phyloP scores from a whole-genome alignment of 139 green algal species.

The Chlorella sp. region DNA sequence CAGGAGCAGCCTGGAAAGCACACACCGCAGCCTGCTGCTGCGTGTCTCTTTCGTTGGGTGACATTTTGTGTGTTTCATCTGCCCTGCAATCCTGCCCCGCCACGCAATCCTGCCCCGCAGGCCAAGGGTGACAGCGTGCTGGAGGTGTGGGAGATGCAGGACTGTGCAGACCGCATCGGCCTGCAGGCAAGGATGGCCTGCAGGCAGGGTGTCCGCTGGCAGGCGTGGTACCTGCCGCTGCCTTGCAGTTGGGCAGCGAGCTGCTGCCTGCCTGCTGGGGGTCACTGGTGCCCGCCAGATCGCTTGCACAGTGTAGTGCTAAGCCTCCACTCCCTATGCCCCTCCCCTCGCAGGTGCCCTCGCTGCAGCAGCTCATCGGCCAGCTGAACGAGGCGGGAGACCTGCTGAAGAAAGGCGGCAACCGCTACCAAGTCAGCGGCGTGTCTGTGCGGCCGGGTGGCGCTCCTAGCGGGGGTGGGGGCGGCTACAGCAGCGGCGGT shows the following conservation, averaged over 20 bases:
- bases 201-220: background rate
- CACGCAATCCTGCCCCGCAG: constrained; percentile 1
- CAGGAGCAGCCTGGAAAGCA: no score
- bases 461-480: background rate
- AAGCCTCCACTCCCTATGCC: no score
- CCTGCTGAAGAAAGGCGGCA: constrained; percentile 26
- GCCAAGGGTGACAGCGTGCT: constrained; percentile 54
- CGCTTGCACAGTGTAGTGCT: no score
- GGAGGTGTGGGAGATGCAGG: constrained; percentile 28
- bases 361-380: constrained; percentile 68
- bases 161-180: constrained; percentile 65
- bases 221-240: no score
- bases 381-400: constrained; percentile 79
- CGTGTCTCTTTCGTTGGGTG: no score
- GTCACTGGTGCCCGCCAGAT: no score
- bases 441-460: background rate
- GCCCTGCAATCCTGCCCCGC: no score
- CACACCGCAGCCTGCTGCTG: background rate
- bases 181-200: constrained; percentile 66
- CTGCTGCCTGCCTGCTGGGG: no score
- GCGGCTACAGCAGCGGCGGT: background rate
- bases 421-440: constrained; percentile 22
- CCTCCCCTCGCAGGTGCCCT: constrained; percentile 31
- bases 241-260: no score
- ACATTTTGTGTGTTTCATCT: no score